Evolutionary conservation across 129 eudicot genomes (phyloP), one percentile per base, ranked within the genome.

Genomic region (Pittosporum tobira): DNA sequence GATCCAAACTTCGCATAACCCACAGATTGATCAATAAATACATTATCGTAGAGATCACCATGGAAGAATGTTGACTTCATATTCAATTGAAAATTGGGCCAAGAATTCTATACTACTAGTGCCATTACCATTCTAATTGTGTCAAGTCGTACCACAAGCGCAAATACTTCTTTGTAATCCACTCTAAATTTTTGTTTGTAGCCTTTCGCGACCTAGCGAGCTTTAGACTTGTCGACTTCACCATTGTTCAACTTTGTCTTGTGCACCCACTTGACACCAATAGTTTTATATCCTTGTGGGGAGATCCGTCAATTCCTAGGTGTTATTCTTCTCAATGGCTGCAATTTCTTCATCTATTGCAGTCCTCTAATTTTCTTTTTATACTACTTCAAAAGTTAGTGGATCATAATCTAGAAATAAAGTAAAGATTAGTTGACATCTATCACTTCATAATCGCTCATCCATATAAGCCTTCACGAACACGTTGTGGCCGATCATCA

Each of bases 191-290:
- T n/a, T n/a, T n/a, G n/a, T n/a, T n/a, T n/a, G n/a, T n/a, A n/a
- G n/a, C 59, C 36, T 14, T 52, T 52, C 5, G 59, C 59, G 2
- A 52, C 59, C 4, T 25, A 15, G 6, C 59, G 10, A 7, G 59
- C 59, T 27, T 52, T 52, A 14, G 0, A 25, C 59, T 27, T 52
- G 18, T 52, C 37, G 3, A 52, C n/a, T 1, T 52, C 59, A 5
- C 37, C 37, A 27, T 52, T 52, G 19, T 52, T n/a, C n/a, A n/a
- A 25, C 4, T 24, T 52, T 52, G 15, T 52, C 34, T 52, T 52
- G 38, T 8, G 27, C 1, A 52, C 38, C 59, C 59, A 52, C 6
- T 52, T 52, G 13, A 52, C 59, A 12, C 38, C 38, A 52, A 52
- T 52, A 12, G 56, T n/a, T n/a, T n/a, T n/a, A n/a, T n/a, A n/a